Conservation (phyloP, 2,329 filamentous ascomycete genomes). For the Fusarium nodosum region DNA sequence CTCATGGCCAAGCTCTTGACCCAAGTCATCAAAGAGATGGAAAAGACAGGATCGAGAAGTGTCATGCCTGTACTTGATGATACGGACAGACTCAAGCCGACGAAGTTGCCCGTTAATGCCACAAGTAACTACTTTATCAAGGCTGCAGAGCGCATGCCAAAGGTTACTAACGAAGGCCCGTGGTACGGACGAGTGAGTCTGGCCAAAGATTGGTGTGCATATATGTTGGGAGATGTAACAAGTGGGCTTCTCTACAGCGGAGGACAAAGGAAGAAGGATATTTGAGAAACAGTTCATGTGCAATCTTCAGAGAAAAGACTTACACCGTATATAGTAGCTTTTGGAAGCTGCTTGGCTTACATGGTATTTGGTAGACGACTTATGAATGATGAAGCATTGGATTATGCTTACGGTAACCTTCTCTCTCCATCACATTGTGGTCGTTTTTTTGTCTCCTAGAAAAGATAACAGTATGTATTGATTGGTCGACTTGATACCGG, state of each 20-base stretch:
- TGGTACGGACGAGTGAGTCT: slow-evolving; percentile 56
- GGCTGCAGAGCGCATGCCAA: slow-evolving; percentile 55
- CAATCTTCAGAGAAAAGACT: not conserved
- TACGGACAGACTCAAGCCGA: slow-evolving; percentile 45
- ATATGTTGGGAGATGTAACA: slow-evolving; percentile 51
- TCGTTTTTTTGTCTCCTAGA: no score
- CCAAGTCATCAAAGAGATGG: slow-evolving; percentile 67
- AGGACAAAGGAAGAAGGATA: slow-evolving; percentile 46
- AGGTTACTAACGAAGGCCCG: slow-evolving; percentile 52
- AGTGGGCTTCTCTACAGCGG: slow-evolving; percentile 52
- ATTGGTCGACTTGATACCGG: not conserved
- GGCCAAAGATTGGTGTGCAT: slow-evolving; percentile 50
- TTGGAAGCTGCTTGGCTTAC: not conserved
- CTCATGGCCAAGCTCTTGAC: slow-evolving; percentile 61
- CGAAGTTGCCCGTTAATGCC: slow-evolving; percentile 47
- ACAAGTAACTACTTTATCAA: slow-evolving; percentile 56
- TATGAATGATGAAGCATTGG: not conserved
- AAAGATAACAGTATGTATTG: no score
- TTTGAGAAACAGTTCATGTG: not conserved
- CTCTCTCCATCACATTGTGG: not conserved
- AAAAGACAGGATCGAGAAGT: slow-evolving; percentile 58
- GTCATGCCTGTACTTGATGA: slow-evolving; percentile 60
- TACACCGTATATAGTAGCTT: not conserved
- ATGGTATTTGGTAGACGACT: not conserved
- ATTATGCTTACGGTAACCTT: not conserved